Evolutionary conservation across 306 rosid genomes (phyloP).

Genomic region (Sicyos baderoa): DNA sequence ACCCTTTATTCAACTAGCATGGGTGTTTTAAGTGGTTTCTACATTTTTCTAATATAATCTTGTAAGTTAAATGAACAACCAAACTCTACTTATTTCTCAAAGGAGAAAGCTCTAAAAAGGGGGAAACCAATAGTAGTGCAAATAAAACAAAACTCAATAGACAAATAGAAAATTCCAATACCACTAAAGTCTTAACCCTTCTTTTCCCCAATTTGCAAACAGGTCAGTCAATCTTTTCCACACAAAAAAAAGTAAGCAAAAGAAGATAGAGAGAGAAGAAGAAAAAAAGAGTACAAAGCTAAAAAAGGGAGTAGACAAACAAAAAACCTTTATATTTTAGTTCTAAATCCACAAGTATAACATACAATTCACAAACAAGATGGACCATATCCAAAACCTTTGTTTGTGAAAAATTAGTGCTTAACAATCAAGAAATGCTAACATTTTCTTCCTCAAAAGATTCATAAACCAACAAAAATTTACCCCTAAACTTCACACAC

Average conservation of each 20-base stretch:
- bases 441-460: conserved; percentile 31
- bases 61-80: neutral
- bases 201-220: neutral
- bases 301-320: conserved; percentile 23
- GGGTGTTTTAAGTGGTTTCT: neutral
- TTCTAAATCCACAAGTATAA: conserved; percentile 38
- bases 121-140: neutral
- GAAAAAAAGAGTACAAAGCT: neutral
- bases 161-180: neutral
- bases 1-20: neutral
- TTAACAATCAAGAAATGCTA: conserved; percentile 38
- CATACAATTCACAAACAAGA: conserved; percentile 51
- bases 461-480: conserved; percentile 30
- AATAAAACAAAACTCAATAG: conserved; percentile 3
- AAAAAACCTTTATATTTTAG: conserved; percentile 27
- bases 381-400: conserved; percentile 30
- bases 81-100: neutral
- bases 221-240: neutral
- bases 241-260: neutral
- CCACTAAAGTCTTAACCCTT: neutral
- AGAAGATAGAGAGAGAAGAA: neutral
- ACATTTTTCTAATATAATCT: neutral
- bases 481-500: conserved; percentile 24
- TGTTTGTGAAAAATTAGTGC: conserved; percentile 37
- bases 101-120: neutral